Percentiles rank a stretch among this genome's conserved stretches.
These are phyloP conservation scores for Allium fistulosum DNA, from an alignment of 106 monocot species.

Conservation along the genomic window DNA sequence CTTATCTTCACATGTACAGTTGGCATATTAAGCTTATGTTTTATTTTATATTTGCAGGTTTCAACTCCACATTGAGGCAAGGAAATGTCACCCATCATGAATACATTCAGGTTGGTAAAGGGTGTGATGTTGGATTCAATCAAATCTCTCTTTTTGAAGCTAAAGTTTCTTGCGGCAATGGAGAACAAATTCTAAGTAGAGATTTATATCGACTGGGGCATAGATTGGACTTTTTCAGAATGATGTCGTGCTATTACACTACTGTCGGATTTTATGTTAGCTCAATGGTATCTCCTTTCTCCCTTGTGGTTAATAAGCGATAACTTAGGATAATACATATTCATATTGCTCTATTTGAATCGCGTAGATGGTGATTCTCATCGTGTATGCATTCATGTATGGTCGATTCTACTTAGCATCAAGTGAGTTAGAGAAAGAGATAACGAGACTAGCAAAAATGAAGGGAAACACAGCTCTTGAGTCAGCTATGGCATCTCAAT, in stretches of 20 bases:
- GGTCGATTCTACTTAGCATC: slow-evolving; percentile 58
- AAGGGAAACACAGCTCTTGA: slow-evolving; percentile 44
- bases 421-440: slow-evolving; percentile 59
- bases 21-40: background rate
- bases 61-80: background rate
- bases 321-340: too few relatives aligned
- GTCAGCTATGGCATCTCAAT: slow-evolving; percentile 64
- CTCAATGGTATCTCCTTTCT: slow-evolving; percentile 65
- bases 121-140: background rate
- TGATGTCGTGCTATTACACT: slow-evolving; percentile 93
- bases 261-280: slow-evolving; percentile 94
- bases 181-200: background rate
- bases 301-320: too few relatives aligned
- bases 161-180: background rate
- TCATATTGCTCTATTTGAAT: background rate
- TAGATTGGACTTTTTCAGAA: slow-evolving; percentile 94
- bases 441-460: slow-evolving; percentile 36
- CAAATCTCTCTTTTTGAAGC: background rate
- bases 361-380: slow-evolving; percentile 60
- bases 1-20: background rate
- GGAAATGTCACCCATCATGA: background rate
- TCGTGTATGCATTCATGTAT: slow-evolving; percentile 63
- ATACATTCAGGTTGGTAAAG: background rate
- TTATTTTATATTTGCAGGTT: slow-evolving; percentile 15
- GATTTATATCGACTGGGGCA: slow-evolving; percentile 48